Percentiles rank a stretch among this genome's conserved stretches.
These are phyloP conservation scores for Lentinus tigrinus DNA, from an alignment of 768 basidiomycete genomes.

Conservation along the genomic window DNA sequence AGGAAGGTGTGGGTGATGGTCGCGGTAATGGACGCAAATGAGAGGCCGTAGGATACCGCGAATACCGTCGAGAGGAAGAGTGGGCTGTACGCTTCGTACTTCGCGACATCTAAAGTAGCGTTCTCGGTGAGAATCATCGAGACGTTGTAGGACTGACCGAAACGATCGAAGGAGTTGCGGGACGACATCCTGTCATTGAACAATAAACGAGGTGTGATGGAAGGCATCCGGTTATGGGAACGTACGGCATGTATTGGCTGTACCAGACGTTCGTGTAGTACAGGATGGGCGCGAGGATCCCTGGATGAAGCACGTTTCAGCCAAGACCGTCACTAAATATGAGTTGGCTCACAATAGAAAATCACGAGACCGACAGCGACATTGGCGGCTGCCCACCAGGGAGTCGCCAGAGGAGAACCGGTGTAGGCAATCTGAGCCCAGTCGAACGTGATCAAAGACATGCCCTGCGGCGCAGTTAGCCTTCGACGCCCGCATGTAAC, in stretches of 20 bases:
- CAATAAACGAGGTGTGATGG: not conserved
- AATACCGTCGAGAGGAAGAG: slow-evolving; percentile 52
- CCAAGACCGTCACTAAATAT: not conserved
- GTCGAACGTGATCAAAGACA: slow-evolving; percentile 75
- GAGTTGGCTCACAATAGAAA: slow-evolving; percentile 43
- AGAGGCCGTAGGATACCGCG: slow-evolving; percentile 50
- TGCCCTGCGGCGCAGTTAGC: slow-evolving; percentile 26
- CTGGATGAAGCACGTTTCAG: slow-evolving; percentile 17
- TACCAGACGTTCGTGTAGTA: slow-evolving; percentile 40
- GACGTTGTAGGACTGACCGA: slow-evolving; percentile 41
- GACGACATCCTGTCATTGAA: slow-evolving; percentile 28
- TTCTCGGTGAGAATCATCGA: slow-evolving; percentile 37
- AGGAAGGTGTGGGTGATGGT: slow-evolving; percentile 45
- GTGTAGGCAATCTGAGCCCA: slow-evolving; percentile 68
- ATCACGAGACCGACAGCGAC: slow-evolving; percentile 46
- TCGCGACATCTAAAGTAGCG: slow-evolving; percentile 33
- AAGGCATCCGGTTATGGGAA: not conserved
- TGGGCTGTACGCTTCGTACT: slow-evolving; percentile 43
- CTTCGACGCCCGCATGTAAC: slow-evolving; percentile 16
- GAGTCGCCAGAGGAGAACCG: slow-evolving; percentile 63
- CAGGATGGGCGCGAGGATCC: slow-evolving; percentile 40
- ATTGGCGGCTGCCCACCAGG: slow-evolving; percentile 81
- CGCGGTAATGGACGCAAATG: slow-evolving; percentile 39
- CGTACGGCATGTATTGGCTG: slow-evolving; percentile 37
- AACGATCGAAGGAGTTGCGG: slow-evolving; percentile 42